Conservation (phyloP, 768 basidiomycete genomes). For the Kwoniella sp. region DNA sequence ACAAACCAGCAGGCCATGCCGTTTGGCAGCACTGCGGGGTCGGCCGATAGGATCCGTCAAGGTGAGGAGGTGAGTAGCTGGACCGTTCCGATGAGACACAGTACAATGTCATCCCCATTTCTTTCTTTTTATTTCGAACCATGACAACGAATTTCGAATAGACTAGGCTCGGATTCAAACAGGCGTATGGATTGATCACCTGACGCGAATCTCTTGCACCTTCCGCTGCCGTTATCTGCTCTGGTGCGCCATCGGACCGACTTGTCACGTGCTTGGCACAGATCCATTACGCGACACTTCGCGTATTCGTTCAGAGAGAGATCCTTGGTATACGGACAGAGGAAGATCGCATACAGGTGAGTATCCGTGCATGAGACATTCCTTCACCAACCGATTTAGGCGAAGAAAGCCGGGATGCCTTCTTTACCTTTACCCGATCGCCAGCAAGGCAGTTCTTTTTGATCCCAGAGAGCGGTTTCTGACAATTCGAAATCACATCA, state of each 20-base stretch:
- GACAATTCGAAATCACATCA: background rate
- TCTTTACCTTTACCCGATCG: too few species aligned
- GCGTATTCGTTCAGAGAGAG: background rate
- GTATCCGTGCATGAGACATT: background rate
- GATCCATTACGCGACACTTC: background rate
- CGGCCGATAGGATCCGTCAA: background rate
- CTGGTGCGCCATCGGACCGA: background rate
- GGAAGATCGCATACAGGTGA: slow-evolving; percentile 1
- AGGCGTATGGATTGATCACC: too few species aligned
- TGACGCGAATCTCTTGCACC: too few species aligned
- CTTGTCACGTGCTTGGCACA: background rate
- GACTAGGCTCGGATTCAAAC: too few species aligned
- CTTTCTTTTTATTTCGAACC: background rate
- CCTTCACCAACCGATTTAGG: background rate
- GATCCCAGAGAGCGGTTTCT: too few species aligned
- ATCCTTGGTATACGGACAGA: background rate
- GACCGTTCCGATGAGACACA: too few species aligned
- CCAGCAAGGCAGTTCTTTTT: too few species aligned
- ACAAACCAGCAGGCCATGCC: background rate
- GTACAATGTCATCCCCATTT: background rate
- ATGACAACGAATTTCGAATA: background rate
- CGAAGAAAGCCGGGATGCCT: background rate
- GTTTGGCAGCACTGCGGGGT: background rate
- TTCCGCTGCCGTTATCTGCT: background rate
- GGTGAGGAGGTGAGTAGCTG: background rate